A percentile compares a stretch with the other conserved stretches of the same genome.
Conservation (phyloP, 2,329 filamentous ascomycete species). For the Lasiodiplodia sp. region DNA sequence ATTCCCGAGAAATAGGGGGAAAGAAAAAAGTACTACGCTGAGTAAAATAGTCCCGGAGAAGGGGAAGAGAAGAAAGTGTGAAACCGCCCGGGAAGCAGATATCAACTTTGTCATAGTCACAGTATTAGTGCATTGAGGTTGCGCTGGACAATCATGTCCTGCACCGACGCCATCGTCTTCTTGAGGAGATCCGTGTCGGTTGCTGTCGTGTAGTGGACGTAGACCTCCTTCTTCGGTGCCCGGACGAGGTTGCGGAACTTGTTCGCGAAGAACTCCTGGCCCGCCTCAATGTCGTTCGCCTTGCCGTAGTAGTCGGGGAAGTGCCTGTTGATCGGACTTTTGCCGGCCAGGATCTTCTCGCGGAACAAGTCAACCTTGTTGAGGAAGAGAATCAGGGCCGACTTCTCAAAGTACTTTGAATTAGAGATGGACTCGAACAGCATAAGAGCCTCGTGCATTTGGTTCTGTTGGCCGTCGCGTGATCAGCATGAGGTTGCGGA, state of each 20-base stretch:
- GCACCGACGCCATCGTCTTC: slow-evolving; percentile 61
- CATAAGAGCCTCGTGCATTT: slow-evolving; percentile 64
- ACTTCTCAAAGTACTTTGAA: slow-evolving; percentile 60
- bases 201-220: slow-evolving; percentile 61
- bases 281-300: slow-evolving; percentile 55
- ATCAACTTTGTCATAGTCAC: slow-evolving; percentile 31
- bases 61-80: slow-evolving; percentile 26
- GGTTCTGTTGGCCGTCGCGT: slow-evolving; percentile 49
- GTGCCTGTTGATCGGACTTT: slow-evolving; percentile 56
- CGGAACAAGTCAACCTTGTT: slow-evolving; percentile 63
- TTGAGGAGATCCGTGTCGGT: slow-evolving; percentile 64
- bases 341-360: slow-evolving; percentile 56
- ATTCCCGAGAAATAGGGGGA: neutral
- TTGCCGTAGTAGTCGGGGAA: slow-evolving; percentile 59
- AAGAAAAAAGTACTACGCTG: slow-evolving; percentile 5
- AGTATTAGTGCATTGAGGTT: slow-evolving; percentile 59
- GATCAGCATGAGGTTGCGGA: slow-evolving; percentile 28
- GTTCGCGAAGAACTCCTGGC: slow-evolving; percentile 58
- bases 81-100: neutral
- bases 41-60: slow-evolving; percentile 14
- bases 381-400: slow-evolving; percentile 60
- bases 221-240: slow-evolving; percentile 59
- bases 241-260: slow-evolving; percentile 60
- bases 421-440: slow-evolving; percentile 62
- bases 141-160: slow-evolving; percentile 63